Percentiles rank a stretch among this genome's conserved stretches.
phyloP scores from a whole-genome alignment of 1,139 yeast species.

The Kodamaea sp. region DNA sequence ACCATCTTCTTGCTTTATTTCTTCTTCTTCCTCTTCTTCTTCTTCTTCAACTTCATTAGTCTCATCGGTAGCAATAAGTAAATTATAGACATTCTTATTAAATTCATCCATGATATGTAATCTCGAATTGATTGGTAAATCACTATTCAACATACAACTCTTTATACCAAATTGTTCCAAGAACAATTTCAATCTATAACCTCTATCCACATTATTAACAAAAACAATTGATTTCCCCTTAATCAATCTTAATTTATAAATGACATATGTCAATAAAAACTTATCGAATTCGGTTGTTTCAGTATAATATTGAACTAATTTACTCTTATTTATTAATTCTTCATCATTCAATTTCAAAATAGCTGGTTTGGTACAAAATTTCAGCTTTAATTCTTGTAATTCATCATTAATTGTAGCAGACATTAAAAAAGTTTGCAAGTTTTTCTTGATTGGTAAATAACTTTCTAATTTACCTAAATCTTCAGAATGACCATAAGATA shows the following conservation, averaged over 20 bases:
- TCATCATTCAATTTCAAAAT: slow-evolving; percentile 67
- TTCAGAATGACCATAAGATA: slow-evolving; percentile 87
- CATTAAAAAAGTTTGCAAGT: slow-evolving; percentile 88
- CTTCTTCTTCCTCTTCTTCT: slow-evolving; percentile 48
- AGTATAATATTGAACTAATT: slow-evolving; percentile 80
- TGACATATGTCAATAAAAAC: slow-evolving; percentile 84
- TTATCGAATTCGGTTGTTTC: slow-evolving; percentile 88
- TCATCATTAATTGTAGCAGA: slow-evolving; percentile 94
- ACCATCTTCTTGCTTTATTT: slow-evolving; percentile 27
- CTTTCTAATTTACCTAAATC: slow-evolving; percentile 68
- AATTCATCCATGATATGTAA: slow-evolving; percentile 93
- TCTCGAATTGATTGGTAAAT: slow-evolving; percentile 88
- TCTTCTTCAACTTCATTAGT: slow-evolving; percentile 51
- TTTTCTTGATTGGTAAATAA: slow-evolving; percentile 65
- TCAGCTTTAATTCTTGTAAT: slow-evolving; percentile 66
- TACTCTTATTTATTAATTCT: slow-evolving; percentile 52
- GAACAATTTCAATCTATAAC: slow-evolving; percentile 85
- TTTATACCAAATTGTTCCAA: slow-evolving; percentile 93
- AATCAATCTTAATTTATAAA: slow-evolving; percentile 81
- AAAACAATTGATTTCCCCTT: slow-evolving; percentile 89
- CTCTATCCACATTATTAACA: slow-evolving; percentile 93
- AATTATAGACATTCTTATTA: slow-evolving; percentile 81
- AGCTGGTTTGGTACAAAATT: slow-evolving; percentile 85
- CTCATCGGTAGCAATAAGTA: slow-evolving; percentile 94
- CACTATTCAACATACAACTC: slow-evolving; percentile 86